phyloP scores from a whole-genome alignment of 108 stramenopile genomes.

The Skeletonema potamos region DNA sequence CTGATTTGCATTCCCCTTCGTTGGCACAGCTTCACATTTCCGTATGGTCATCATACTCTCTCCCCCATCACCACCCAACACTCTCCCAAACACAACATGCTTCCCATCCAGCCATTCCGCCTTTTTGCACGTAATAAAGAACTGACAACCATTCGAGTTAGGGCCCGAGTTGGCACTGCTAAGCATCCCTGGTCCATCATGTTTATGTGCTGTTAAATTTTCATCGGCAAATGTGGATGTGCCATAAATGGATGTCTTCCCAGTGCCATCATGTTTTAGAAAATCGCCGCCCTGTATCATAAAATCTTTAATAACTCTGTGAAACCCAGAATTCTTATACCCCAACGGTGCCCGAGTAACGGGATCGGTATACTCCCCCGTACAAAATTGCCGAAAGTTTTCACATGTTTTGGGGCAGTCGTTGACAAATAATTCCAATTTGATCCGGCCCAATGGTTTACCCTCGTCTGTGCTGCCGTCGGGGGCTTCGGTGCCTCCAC shows the following conservation, averaged over 20 bases:
- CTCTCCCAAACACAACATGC: conserved; percentile 95
- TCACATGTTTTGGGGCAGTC: conserved; percentile 96
- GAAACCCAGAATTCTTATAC: conserved; percentile 90
- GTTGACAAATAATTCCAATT: conserved; percentile 92
- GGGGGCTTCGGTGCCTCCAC: conserved; percentile 50
- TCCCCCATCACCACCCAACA: conserved; percentile 78
- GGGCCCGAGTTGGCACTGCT: conserved; percentile 94
- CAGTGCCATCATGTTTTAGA: conserved; percentile 88
- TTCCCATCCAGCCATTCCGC: conserved; percentile 93
- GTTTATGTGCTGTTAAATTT: conserved; percentile 87
- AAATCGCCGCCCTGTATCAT: conserved; percentile 96
- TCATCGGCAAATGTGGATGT: conserved; percentile 90
- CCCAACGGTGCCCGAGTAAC: conserved; percentile 73
- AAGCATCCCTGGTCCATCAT: conserved; percentile 88
- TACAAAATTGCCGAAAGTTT: conserved; percentile 88
- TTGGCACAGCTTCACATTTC: conserved; percentile 80
- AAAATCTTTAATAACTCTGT: conserved; percentile 94
- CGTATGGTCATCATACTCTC: conserved; percentile 89
- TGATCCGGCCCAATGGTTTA: conserved; percentile 90
- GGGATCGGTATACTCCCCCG: conserved; percentile 70
- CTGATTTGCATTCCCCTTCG: conserved; percentile 53
- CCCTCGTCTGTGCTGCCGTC: conserved; percentile 46
- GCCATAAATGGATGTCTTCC: conserved; percentile 86
- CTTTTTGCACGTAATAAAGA: conserved; percentile 94
- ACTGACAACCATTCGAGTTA: conserved; percentile 95